These are phyloP conservation scores for Solanum sejunctum DNA, from an alignment of 257 asterid genomes.

Conservation along the genomic window DNA sequence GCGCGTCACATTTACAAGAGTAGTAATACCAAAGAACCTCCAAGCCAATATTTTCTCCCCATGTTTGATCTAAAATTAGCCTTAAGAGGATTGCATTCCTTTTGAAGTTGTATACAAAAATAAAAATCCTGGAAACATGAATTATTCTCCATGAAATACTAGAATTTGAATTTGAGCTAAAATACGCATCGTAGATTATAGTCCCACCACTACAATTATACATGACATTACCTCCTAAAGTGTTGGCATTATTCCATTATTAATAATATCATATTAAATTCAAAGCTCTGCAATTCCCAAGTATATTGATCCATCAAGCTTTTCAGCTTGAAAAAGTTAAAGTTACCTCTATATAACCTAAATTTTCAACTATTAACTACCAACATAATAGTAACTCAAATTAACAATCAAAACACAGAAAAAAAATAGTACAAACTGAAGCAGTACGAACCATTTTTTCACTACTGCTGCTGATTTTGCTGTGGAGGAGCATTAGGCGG, in stretches of 20 bases:
- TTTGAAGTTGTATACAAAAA: not conserved
- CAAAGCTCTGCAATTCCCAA: not conserved
- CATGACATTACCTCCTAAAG: not conserved
- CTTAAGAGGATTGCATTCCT: not conserved
- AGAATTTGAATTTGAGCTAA: not conserved
- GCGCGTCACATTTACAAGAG: not conserved
- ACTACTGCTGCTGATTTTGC: conserved; percentile 47
- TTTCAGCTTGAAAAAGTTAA: not conserved
- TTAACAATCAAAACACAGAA: not conserved
- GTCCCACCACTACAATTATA: not conserved
- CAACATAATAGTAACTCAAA: not conserved
- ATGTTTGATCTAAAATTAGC: not conserved
- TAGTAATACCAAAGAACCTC: not conserved
- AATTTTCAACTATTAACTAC: not conserved
- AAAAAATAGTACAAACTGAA: not conserved
- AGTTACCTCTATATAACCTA: not conserved
- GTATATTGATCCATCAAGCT: not conserved
- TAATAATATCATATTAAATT: not conserved
- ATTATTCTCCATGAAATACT: not conserved
- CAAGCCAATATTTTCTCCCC: not conserved
- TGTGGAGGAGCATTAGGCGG: conserved; percentile 37
- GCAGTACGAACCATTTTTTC: not conserved
- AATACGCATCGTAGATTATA: not conserved
- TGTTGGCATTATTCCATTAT: not conserved
- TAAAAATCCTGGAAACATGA: not conserved